Conservation (phyloP, 768 basidiomycete genomes). For the Serpula lacrymans region DNA sequence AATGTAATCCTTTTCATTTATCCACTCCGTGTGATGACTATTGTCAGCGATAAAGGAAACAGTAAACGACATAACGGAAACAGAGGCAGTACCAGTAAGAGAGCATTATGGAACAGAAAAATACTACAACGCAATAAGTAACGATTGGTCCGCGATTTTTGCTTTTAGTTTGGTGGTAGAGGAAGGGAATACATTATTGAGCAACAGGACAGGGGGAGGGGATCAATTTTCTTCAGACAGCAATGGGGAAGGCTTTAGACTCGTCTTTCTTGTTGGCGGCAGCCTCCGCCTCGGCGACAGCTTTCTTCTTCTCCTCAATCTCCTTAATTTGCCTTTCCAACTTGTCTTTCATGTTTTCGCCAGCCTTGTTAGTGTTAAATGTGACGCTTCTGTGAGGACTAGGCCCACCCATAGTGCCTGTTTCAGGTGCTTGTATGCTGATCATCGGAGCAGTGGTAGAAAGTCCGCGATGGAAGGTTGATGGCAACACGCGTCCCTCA, state of each 20-base stretch:
- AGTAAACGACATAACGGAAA: neutral
- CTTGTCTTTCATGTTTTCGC: conserved; percentile 44
- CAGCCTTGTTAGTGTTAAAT: conserved; percentile 52
- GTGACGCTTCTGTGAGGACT: conserved; percentile 70
- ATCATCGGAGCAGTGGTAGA: conserved; percentile 58
- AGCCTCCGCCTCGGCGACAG: conserved; percentile 60
- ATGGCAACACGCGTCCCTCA: conserved; percentile 75
- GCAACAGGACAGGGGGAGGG: conserved; percentile 1
- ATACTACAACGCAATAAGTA: conserved; percentile 2
- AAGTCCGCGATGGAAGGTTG: conserved; percentile 77
- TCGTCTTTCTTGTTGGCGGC: conserved; percentile 63
- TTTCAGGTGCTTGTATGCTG: conserved; percentile 57
- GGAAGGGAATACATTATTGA: neutral
- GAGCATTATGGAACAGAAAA: conserved; percentile 1
- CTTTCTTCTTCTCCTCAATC: conserved; percentile 66
- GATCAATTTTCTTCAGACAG: conserved; percentile 17
- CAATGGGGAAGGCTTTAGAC: conserved; percentile 42
- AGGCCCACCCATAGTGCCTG: conserved; percentile 59
- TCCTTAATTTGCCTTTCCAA: conserved; percentile 56
- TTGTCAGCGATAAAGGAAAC: neutral
- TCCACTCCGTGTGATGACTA: neutral
- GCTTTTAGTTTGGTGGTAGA: too few species aligned
- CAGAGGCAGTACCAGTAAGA: neutral
- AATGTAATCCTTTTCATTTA: too few species aligned
- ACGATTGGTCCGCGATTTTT: neutral